Evolutionary conservation across 1,139 yeast species (phyloP).

Genomic region (Saccharomyces uvarum): DNA sequence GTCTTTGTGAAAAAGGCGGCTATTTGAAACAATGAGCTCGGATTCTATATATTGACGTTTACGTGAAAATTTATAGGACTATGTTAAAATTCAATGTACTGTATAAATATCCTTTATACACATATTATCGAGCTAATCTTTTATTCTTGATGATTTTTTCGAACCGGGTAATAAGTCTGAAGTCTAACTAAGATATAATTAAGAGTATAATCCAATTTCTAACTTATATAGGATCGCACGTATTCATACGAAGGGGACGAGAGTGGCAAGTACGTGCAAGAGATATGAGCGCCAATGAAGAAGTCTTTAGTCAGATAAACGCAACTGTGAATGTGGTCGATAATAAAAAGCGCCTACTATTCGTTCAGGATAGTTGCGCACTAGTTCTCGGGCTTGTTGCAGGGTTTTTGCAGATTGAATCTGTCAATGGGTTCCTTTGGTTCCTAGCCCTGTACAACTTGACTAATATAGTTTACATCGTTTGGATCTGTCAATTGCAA

Average conservation of each 20-base stretch:
- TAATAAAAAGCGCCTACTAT: constrained; percentile 38
- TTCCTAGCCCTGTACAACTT: constrained; percentile 46
- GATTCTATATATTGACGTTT: background rate
- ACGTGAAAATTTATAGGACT: background rate
- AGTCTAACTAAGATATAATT: background rate
- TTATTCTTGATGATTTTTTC: background rate
- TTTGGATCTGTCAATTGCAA: constrained; percentile 25
- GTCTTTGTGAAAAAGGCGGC: constrained; percentile 45
- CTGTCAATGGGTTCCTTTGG: constrained; percentile 53
- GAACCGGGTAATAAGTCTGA: background rate
- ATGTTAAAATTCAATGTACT: background rate
- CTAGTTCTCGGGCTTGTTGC: constrained; percentile 62
- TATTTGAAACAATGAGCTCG: constrained; percentile 16
- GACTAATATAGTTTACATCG: constrained; percentile 33
- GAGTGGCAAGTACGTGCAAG: background rate
- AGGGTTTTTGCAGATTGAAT: constrained; percentile 64
- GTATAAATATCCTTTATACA: background rate
- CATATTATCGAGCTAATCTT: too few relatives aligned
- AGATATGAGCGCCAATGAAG: constrained; percentile 7
- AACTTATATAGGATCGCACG: background rate
- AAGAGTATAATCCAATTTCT: background rate
- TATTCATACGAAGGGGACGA: background rate
- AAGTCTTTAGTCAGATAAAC: constrained; percentile 16
- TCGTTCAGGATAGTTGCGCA: constrained; percentile 58
- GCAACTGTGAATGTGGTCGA: constrained; percentile 19